Base-by-base conservation (phyloP, 441 rosid genomes). In the Erodium texanum region DNA sequence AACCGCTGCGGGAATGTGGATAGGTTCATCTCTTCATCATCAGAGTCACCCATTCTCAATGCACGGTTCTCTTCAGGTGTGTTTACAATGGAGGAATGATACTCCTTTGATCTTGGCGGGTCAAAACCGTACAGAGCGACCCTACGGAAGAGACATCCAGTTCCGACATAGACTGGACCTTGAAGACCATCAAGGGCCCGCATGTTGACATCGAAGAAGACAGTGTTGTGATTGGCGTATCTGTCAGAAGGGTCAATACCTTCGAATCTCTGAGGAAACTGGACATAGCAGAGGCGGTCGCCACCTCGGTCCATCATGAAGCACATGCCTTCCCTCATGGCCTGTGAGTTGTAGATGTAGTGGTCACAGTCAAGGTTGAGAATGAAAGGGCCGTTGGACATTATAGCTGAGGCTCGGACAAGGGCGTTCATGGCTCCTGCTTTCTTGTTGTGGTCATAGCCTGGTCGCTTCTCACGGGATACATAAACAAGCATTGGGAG, bases 291-390 rank as follows among this genome's bases (percentile, higher is more conserved):
- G 66, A 93, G 84, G 69, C 87, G 77, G 15, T 90, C 93, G 18
- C 97, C 96, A 7, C 92, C 97, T 19, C 89, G 78, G 68, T 87
- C 98, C 70, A 93, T 87, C 97, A 93, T 93, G 73, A 93, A 93
- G 76, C 97, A 93, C 98, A 90, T 90, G 61, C 96, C 97, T 80
- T 93, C 97, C 68, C 96, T 88, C 22, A 90, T 7, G 0, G 98
- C 98, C 77, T 81, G 64, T 1, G 96, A 87, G 73, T 90, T 93
- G 74, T 86, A 82, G 64, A 92, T 81, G 78, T 93, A 90, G 80
- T 90, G 97, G 77, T 87, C 98, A 67, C 92, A 88, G 54, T 90
- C 97, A 19, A 92, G 90, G 70, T 92, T 92, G 65, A 90, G 84
- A 58, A 92, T 83, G 81, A 88, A 90, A 61, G 97, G 92, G 15